Conservation (phyloP, 2,329 filamentous ascomycete species). For the Podosphaera xanthii region DNA sequence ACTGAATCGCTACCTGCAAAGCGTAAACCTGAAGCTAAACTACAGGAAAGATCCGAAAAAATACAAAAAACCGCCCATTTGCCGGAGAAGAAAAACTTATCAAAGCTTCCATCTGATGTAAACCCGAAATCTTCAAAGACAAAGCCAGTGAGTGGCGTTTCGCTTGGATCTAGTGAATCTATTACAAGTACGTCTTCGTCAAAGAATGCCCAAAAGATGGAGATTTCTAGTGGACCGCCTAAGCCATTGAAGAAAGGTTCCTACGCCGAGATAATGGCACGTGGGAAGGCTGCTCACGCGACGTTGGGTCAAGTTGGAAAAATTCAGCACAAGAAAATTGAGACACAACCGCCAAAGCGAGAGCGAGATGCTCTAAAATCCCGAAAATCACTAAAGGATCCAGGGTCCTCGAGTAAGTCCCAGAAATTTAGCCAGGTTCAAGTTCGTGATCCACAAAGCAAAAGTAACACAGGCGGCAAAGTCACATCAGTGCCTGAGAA, state of each 20-base stretch:
- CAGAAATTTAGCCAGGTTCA: constrained; percentile 6
- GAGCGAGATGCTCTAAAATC: constrained; percentile 16
- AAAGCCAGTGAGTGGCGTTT: constrained; percentile 5
- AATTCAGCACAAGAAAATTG: constrained; percentile 53
- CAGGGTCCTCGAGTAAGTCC: constrained; percentile 13
- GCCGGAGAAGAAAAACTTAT: constrained; percentile 5
- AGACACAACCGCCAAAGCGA: constrained; percentile 36
- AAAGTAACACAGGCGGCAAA: constrained; percentile 8
- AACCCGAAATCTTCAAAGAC: constrained; percentile 9
- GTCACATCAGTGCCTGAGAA: constrained; percentile 20
- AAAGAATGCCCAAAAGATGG: constrained; percentile 12
- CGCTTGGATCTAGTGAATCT: neutral
- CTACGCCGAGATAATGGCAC: constrained; percentile 51
- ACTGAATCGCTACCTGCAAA: constrained; percentile 21
- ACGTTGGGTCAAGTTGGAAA: constrained; percentile 39
- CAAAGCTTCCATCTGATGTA: constrained; percentile 5
- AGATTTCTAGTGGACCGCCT: constrained; percentile 5
- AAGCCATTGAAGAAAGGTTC: constrained; percentile 45
- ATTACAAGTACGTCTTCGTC: neutral
- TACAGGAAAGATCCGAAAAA: constrained; percentile 21
- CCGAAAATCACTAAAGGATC: constrained; percentile 9
- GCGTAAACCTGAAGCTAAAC: constrained; percentile 33
- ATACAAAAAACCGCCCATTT: constrained; percentile 17
- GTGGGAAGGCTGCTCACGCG: constrained; percentile 42
- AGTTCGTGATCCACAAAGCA: constrained; percentile 3